phyloP scores from a whole-genome alignment of 495 filamentous ascomycete species.

The Penicillium paradoxum region DNA sequence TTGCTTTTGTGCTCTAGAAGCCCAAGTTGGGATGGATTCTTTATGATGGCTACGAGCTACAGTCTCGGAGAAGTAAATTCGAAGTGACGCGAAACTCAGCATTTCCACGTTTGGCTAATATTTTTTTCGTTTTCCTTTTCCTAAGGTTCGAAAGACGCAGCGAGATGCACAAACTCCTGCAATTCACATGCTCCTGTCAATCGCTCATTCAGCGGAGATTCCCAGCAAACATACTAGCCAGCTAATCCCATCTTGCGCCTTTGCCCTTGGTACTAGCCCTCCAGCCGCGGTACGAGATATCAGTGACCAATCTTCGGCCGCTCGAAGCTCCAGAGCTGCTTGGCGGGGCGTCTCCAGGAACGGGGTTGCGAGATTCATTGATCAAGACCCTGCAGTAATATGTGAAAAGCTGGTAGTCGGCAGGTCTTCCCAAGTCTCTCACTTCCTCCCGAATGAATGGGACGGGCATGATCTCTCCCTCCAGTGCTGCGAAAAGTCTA shows the following conservation, averaged over 20 bases:
- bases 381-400: slow-evolving; percentile 2
- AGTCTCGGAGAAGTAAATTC: too few species aligned
- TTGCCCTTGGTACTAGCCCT: background rate
- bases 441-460: background rate
- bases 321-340: background rate
- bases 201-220: background rate
- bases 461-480: background rate
- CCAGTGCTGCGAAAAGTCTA: background rate
- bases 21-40: too few species aligned
- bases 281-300: slow-evolving; percentile 1
- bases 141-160: too few species aligned
- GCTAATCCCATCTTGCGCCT: background rate
- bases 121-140: too few species aligned
- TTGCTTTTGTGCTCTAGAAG: too few species aligned
- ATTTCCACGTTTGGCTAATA: too few species aligned
- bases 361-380: background rate
- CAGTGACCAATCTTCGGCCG: background rate
- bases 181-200: too few species aligned
- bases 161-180: too few species aligned
- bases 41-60: too few species aligned
- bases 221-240: too few species aligned
- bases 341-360: background rate
- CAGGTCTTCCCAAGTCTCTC: background rate
- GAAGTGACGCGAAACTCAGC: too few species aligned
- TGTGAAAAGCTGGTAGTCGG: background rate